Base-by-base conservation (phyloP, 2,329 filamentous ascomycete genomes). In the Scleromitrula shiraiana region DNA sequence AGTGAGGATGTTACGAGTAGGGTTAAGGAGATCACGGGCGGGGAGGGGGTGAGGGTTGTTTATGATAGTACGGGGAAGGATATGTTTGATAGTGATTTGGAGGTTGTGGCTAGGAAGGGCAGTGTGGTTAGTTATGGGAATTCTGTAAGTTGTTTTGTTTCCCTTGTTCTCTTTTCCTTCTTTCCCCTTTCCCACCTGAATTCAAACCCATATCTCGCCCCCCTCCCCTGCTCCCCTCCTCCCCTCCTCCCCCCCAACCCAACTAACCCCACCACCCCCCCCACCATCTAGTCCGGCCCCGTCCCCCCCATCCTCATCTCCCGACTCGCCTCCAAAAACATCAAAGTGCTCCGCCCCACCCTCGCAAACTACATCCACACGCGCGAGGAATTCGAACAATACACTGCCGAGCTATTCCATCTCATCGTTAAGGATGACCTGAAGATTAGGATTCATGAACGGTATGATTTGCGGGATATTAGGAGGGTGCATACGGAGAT, bases 31-130 rank as follows among this genome's bases (percentile, higher is more conserved):
- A 80, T 87, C 39, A 95, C 89, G 0, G 76, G 72, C 2, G 84
- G 84, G 0, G 69, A 80, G 52, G 90, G 90, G 7, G 82, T 84
- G 2, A 77, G 80, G 54, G 88, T 83, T 8, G 83, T 95, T 26
- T 94, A 89, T 64, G 90, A 95, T 64, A 86, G 87, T 7, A 87
- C 95, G 3, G 90, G 90, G 12, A 88, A 88, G 69, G 75, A 76
- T 41, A 95, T 90, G 0, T 95, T 94, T 68, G 87, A 95, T 57
- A 73, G 78, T 19, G 84, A 83, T 60, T 64, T 95, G 53, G 80
- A 89, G 54, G 77, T 81, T 59, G 74, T 91, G 48, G 85, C 82
- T 56, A 66, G 82, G 54, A 94, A 94, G 71, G 90, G 88, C 4
- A 83, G 74, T 2, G 68, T 95, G 59, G 75, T 88, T 27, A 83